Conservation (phyloP, 2,329 filamentous ascomycete genomes). For the Colletotrichum sojae region DNA sequence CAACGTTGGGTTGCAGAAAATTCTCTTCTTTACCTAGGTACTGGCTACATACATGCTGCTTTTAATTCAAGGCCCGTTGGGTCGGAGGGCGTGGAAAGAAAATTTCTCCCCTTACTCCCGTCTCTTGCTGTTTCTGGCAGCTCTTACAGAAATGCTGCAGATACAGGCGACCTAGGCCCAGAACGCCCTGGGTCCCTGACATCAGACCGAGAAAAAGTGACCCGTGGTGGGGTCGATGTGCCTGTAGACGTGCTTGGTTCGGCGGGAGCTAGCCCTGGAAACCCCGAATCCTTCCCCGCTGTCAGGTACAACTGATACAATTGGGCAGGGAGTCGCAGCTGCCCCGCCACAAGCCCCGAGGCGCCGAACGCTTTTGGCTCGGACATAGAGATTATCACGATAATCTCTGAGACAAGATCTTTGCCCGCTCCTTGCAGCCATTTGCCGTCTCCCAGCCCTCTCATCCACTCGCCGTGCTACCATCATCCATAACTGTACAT, state of each 20-base stretch:
- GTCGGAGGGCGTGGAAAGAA: too few species aligned
- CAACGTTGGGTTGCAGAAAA: conserved; percentile 7
- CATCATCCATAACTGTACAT: conserved; percentile 31
- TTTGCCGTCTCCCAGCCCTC: conserved; percentile 10
- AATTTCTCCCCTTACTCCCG: not conserved
- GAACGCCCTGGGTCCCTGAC: conserved; percentile 27
- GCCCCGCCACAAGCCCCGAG: conserved; percentile 32
- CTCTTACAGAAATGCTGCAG: not conserved
- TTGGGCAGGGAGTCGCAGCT: conserved; percentile 14
- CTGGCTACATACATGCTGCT: too few species aligned
- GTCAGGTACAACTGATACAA: conserved; percentile 19
- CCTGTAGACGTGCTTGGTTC: conserved; percentile 5
- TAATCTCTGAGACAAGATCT: conserved; percentile 31
- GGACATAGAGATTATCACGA: conserved; percentile 38
- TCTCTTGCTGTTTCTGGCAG: not conserved
- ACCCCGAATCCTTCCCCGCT: conserved; percentile 30
- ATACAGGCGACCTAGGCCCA: conserved; percentile 3
- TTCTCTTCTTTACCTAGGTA: not conserved
- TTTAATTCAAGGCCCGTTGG: too few species aligned
- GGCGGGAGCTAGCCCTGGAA: conserved; percentile 32
- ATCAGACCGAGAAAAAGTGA: conserved; percentile 33
- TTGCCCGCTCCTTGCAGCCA: conserved; percentile 21
- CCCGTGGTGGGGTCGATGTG: conserved; percentile 22
- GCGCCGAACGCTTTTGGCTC: conserved; percentile 30
- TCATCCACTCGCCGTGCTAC: conserved; percentile 35